These are phyloP conservation scores for Scedosporium apiospermum DNA, from an alignment of 2,329 filamentous ascomycete species.

Conservation along the genomic window DNA sequence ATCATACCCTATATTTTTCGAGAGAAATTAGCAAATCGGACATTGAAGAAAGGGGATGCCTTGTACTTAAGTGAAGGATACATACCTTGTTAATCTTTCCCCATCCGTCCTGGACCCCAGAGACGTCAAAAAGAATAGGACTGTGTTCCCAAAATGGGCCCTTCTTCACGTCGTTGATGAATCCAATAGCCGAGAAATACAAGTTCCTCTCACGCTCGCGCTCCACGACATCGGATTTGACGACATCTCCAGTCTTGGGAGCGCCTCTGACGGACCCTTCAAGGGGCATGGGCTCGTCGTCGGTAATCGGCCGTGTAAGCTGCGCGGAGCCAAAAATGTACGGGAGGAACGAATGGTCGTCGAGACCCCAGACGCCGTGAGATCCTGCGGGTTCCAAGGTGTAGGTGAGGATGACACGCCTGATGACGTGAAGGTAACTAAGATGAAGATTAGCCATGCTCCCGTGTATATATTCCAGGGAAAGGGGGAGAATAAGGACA, in stretches of 20 bases:
- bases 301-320: slow-evolving; percentile 63
- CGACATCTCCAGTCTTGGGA: slow-evolving; percentile 62
- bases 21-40: background rate
- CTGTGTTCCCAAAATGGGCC: slow-evolving; percentile 97
- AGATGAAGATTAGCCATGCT: slow-evolving; percentile 7
- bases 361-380: slow-evolving; percentile 96
- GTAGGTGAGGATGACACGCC: slow-evolving; percentile 79
- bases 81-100: slow-evolving; percentile 80
- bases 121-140: slow-evolving; percentile 88
- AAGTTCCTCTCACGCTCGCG: slow-evolving; percentile 60
- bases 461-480: background rate
- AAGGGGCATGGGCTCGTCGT: slow-evolving; percentile 53
- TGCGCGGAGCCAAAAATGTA: slow-evolving; percentile 96
- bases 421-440: slow-evolving; percentile 72
- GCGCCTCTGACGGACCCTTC: slow-evolving; percentile 69
- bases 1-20: slow-evolving; percentile 70
- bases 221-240: slow-evolving; percentile 54
- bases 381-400: slow-evolving; percentile 92
- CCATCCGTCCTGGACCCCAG: slow-evolving; percentile 87
- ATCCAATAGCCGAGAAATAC: slow-evolving; percentile 93
- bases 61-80: background rate
- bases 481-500: slow-evolving; percentile 13
- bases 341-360: slow-evolving; percentile 88
- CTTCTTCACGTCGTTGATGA: slow-evolving; percentile 94
- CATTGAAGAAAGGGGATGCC: background rate